Evolutionary conservation across 768 basidiomycete genomes (phyloP).

Genomic region (Naematelia encephala): DNA sequence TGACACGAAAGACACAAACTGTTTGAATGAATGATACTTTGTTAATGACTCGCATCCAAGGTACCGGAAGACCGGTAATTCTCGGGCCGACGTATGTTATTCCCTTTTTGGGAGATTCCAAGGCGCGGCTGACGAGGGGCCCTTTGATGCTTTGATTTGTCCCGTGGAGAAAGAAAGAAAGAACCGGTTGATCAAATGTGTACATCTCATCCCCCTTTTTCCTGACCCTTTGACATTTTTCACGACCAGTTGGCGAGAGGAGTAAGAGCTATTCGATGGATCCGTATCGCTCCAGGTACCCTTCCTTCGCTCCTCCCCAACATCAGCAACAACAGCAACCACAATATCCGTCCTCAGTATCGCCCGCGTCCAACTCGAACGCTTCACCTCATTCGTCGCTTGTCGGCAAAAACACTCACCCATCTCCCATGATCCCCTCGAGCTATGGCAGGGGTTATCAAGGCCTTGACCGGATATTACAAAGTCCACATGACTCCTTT

Average conservation of each 20-base stretch:
- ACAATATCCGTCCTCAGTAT: not conserved
- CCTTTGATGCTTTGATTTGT: too few relatives aligned
- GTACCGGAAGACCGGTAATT: not conserved
- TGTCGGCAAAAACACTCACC: not conserved
- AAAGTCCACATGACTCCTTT: not conserved
- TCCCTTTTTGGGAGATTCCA: not conserved
- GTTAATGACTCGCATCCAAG: too few relatives aligned
- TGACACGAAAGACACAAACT: too few relatives aligned
- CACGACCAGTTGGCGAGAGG: too few relatives aligned
- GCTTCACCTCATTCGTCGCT: not conserved
- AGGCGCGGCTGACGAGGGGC: not conserved
- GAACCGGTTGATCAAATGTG: too few relatives aligned
- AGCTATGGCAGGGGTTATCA: not conserved
- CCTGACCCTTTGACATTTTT: too few relatives aligned
- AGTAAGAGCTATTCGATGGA: not conserved
- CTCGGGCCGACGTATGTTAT: not conserved
- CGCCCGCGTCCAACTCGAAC: not conserved
- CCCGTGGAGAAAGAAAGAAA: not conserved
- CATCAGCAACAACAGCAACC: too few relatives aligned
- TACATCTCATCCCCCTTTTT: too few relatives aligned
- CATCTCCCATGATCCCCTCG: not conserved
- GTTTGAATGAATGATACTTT: too few relatives aligned
- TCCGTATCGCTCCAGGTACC: not conserved
- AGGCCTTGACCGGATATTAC: not conserved
- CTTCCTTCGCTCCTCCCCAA: too few relatives aligned